These are phyloP conservation scores for Arthroderma sp. DNA, from an alignment of 2,329 filamentous ascomycete genomes.

Conservation along the genomic window DNA sequence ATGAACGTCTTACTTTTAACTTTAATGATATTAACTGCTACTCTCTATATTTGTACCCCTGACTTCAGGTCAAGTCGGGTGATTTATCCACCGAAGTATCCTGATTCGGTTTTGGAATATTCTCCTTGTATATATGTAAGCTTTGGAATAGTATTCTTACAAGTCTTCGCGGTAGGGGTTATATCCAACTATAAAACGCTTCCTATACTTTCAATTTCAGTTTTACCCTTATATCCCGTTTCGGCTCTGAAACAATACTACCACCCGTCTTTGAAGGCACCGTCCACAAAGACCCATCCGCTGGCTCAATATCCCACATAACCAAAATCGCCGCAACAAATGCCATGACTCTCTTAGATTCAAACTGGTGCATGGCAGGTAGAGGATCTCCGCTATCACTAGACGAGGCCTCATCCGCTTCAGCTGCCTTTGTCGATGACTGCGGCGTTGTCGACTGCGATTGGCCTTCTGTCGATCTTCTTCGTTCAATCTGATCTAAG, in stretches of 20 bases:
- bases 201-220: slow-evolving; percentile 31
- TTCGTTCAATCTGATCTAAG: slow-evolving; percentile 38
- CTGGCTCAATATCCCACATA: slow-evolving; percentile 44
- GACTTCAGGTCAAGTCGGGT: too few relatives aligned
- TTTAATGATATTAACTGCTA: too few relatives aligned
- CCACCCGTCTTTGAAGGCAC: slow-evolving; percentile 39
- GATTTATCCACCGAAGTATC: too few relatives aligned
- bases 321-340: slow-evolving; percentile 40
- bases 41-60: too few relatives aligned
- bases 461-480: slow-evolving; percentile 7
- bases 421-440: not conserved
- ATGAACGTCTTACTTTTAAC: too few relatives aligned
- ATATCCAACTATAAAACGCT: too few relatives aligned
- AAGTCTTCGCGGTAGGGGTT: too few relatives aligned
- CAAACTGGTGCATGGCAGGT: slow-evolving; percentile 40
- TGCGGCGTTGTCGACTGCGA: not conserved
- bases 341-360: slow-evolving; percentile 37
- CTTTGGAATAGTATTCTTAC: too few relatives aligned
- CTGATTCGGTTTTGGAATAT: not conserved
- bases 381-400: not conserved
- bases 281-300: slow-evolving; percentile 32
- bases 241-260: slow-evolving; percentile 38
- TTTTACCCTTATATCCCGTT: slow-evolving; percentile 40
- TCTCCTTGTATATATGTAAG: not conserved
- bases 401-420: not conserved